Conservation (phyloP, 306 rosid genomes). For the Vicia faba region DNA sequence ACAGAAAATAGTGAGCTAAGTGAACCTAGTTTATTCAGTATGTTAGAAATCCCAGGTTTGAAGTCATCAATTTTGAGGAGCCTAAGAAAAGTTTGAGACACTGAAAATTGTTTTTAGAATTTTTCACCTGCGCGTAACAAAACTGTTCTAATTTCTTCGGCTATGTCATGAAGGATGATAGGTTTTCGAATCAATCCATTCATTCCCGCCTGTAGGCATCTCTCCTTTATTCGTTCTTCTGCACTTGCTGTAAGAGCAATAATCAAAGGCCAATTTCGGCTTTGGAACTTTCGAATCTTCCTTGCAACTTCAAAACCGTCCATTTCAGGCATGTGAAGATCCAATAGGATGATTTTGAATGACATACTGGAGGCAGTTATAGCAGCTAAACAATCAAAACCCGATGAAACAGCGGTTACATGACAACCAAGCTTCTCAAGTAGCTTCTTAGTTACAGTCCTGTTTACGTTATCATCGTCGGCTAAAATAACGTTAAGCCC, state of each 20-base stretch:
- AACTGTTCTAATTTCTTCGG: conserved; percentile 61
- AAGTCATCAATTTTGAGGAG: conserved; percentile 17
- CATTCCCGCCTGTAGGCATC: conserved; percentile 71
- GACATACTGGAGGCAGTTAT: conserved; percentile 46
- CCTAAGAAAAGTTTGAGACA: conserved; percentile 29
- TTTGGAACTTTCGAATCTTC: conserved; percentile 60
- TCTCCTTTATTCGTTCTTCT: conserved; percentile 67
- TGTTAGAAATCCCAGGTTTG: conserved; percentile 31
- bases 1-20: conserved; percentile 36
- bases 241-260: conserved; percentile 71
- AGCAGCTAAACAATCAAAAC: conserved; percentile 66
- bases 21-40: conserved; percentile 31
- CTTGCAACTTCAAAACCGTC: conserved; percentile 77
- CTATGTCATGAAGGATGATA: conserved; percentile 58
- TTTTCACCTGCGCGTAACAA: conserved; percentile 57
- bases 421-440: conserved; percentile 84
- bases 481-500: conserved; percentile 68
- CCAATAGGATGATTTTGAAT: conserved; percentile 57
- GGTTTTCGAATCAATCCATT: conserved; percentile 75
- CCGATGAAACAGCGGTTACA: conserved; percentile 71
- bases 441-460: conserved; percentile 73
- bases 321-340: conserved; percentile 83
- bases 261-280: conserved; percentile 67
- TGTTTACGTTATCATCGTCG: conserved; percentile 67
- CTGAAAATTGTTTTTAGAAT: conserved; percentile 35